Evolutionary conservation across 805 yeast genomes (phyloP), one percentile per base, ranked within the genome.

Genomic region (Saccharomyces paradoxus): DNA sequence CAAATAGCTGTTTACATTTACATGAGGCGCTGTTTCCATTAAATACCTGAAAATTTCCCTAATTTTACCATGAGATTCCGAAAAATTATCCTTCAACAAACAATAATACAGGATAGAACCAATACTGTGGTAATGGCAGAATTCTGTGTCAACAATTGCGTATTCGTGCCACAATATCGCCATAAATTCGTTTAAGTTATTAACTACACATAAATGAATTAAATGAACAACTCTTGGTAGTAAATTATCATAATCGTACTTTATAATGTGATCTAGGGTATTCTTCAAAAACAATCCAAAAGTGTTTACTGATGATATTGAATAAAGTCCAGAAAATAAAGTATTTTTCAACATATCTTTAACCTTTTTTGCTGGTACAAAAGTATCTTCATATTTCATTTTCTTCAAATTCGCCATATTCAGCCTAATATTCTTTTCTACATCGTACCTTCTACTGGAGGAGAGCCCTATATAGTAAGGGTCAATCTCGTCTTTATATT

Each of bases 381-480:
- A 83, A 4, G 84, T 75, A 2, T 81, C 81, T 2, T 77, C 73
- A 22, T 71, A 57, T 1, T 76, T 71, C 3, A 73, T 64, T 0
- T 74, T 68, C 1, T 68, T 69, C 27, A 71, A 63, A 53, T 75
- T 71, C 9, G 79, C 75, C 46, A 78, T 67, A 28, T 78, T 66
- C 32, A 78, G 80, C 60, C 84, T 83, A 30, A 87, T 71, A 4
- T 82, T 71, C 48, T 77, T 78, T 54, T 87, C 85, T 6, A 96
- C 92, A 56, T 89, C 97, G 53, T 89, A 97, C 53, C 92, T 80
- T 52, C 82, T 83, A 60, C 89, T 89, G 0, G 92, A 73, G 0
- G 86, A 75, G 61, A 86, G 86, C 61, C 89, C 90, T 55, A 87
- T 77, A 65, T 85, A 92, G 63, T 81, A 91, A 0, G 97, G 96